These are phyloP conservation scores for Hypoxylon fragiforme DNA, from an alignment of 495 filamentous ascomycete species.

Conservation along the genomic window DNA sequence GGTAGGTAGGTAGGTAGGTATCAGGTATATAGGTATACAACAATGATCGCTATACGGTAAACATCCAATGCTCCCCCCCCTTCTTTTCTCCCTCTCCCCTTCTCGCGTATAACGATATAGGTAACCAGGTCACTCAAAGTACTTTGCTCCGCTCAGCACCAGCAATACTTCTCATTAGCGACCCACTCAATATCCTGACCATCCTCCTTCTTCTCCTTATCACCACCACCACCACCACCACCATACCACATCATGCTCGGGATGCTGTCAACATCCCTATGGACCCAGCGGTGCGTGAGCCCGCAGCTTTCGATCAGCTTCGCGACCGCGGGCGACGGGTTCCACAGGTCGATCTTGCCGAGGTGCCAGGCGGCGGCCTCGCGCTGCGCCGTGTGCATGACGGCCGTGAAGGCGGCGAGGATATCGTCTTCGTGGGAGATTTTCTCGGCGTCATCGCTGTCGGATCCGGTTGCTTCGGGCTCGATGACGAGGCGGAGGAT, in stretches of 20 bases:
- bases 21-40: background rate
- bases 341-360: constrained; percentile 55
- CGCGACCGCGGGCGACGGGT: constrained; percentile 45
- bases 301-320: constrained; percentile 46
- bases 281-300: constrained; percentile 45
- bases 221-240: too few species aligned
- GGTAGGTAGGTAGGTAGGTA: background rate
- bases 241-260: constrained; percentile 59
- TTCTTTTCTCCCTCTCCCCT: background rate
- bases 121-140: too few species aligned
- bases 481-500: constrained; percentile 80
- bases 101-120: too few species aligned
- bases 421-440: constrained; percentile 45
- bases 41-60: background rate
- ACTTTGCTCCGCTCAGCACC: constrained; percentile 73
- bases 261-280: constrained; percentile 55
- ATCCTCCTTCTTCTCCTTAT: constrained; percentile 32
- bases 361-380: constrained; percentile 50
- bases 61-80: background rate
- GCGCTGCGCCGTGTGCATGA: constrained; percentile 44
- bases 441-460: constrained; percentile 26
- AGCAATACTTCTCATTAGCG: constrained; percentile 89
- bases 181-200: constrained; percentile 75
- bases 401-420: constrained; percentile 60
- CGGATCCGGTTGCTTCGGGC: constrained; percentile 42